Evolutionary conservation across 2,329 filamentous ascomycete genomes (phyloP), one percentile per base, ranked within the genome.

Genomic region (Trichoderma sp.): DNA sequence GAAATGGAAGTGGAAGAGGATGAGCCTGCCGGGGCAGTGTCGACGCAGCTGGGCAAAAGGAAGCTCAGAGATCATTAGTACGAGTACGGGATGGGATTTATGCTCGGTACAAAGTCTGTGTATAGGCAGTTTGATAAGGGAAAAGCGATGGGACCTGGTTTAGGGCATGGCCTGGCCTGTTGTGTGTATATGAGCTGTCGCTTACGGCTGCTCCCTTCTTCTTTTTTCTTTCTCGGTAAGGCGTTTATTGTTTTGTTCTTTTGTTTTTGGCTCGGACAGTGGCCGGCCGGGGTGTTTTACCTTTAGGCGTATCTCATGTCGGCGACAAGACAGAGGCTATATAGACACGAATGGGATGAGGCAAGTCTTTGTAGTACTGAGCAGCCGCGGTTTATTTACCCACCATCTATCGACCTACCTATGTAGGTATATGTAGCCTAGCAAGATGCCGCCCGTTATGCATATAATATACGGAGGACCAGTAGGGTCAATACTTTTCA

Each of bases 31-130:
- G 82, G 84, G 26, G 80, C 80, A 79, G 77, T 77, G 63, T 69
- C 76, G 32, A 73, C 73, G 36, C 71, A 36, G 76, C 80, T 14
- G 79, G 79, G 67, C 39, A 90, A 90, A 81, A 83, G 88, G 74
- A 89, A 90, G 80, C 78, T 86, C 58, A 81, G 80, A 60, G 83
- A 85, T 28, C 79, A 79, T 56, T 84, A 84, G 39, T 47, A 1
- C 3, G 11, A 2, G 58, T 36, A 32, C 21, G 28, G 15, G 56
- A 18, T 58, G 4, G 12, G 9, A 43, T 12, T 30, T 34, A n/a
- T 34, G 21, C 47, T 53, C 21, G 47, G 47, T 53, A 24, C 47
- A 24, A 53, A 53, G 47, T 53, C 47, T 32, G 62, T n/a, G 62
- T 65, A 36, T 21, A 53, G 28, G 15, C 43, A 12, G 43, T 51